These are phyloP conservation scores for Picochlorum sp. DNA, from an alignment of 139 green algal species.

Conservation along the genomic window DNA sequence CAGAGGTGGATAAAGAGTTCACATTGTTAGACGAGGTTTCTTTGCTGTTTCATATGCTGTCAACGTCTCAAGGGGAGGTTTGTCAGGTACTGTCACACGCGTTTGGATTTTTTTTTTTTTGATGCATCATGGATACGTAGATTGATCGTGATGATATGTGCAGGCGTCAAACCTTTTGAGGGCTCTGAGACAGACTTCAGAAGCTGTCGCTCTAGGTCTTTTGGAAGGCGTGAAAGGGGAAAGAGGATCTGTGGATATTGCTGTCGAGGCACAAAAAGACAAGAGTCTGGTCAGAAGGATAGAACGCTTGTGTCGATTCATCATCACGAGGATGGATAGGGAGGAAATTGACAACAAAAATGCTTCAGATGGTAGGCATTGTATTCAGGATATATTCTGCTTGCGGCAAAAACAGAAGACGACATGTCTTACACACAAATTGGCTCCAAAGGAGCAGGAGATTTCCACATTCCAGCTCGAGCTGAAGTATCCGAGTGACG, in stretches of 20 bases:
- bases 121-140: background rate
- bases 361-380: background rate
- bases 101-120: slow-evolving; percentile 8
- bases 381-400: slow-evolving; percentile 32
- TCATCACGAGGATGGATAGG: slow-evolving; percentile 79
- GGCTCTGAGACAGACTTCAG: slow-evolving; percentile 64
- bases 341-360: slow-evolving; percentile 21
- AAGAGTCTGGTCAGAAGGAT: slow-evolving; percentile 50
- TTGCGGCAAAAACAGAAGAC: slow-evolving; percentile 38
- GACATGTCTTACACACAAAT: slow-evolving; percentile 28
- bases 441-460: slow-evolving; percentile 16
- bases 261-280: slow-evolving; percentile 41
- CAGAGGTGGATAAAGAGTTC: slow-evolving; percentile 73
- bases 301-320: slow-evolving; percentile 72
- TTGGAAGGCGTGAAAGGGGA: slow-evolving; percentile 52
- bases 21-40: slow-evolving; percentile 75
- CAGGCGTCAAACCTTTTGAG: slow-evolving; percentile 76
- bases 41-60: slow-evolving; percentile 89
- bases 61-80: slow-evolving; percentile 32
- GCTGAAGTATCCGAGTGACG: slow-evolving; percentile 50
- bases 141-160: slow-evolving; percentile 18
- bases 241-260: slow-evolving; percentile 15
- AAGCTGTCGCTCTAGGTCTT: slow-evolving; percentile 75
- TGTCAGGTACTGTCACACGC: slow-evolving; percentile 43
- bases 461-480: slow-evolving; percentile 47